Conservation (phyloP, 768 basidiomycete genomes). For the Russula dissimulans region DNA sequence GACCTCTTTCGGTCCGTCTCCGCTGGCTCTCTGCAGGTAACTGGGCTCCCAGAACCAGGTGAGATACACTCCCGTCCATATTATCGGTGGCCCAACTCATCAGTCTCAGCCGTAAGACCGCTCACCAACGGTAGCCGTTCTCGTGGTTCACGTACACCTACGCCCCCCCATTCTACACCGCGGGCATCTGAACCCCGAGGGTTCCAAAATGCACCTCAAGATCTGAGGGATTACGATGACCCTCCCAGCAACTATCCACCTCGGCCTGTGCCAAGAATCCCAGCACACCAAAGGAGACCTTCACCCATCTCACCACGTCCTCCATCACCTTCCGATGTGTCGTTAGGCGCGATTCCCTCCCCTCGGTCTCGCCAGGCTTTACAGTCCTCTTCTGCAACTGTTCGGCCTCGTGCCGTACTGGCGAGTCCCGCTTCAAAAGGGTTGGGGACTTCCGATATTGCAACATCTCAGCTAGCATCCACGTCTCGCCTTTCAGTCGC, state of each 20-base stretch:
- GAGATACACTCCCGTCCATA: conserved; percentile 16
- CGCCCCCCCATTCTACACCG: neutral
- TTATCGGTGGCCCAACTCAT: neutral
- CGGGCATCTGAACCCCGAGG: neutral
- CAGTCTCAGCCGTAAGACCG: neutral
- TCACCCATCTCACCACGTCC: conserved; percentile 10
- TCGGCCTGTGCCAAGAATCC: neutral
- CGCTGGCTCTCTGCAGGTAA: conserved; percentile 43
- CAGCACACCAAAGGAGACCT: neutral
- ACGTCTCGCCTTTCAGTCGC: conserved; percentile 16
- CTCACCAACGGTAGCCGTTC: neutral
- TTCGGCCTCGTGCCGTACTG: conserved; percentile 1
- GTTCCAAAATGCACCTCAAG: neutral
- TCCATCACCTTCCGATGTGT: conserved; percentile 1
- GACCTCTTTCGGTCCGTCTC: conserved; percentile 41
- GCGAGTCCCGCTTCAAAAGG: neutral
- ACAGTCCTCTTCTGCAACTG: neutral
- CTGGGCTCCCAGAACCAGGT: conserved; percentile 47
- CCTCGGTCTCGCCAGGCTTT: neutral
- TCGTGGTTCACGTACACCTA: conserved; percentile 11
- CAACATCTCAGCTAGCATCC: conserved; percentile 1
- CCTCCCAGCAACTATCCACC: conserved; percentile 5
- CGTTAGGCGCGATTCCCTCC: neutral
- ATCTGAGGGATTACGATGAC: conserved; percentile 9
- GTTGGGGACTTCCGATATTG: neutral